Conservation (phyloP, 2,329 filamentous ascomycete genomes). For the Lojkania enalia region DNA sequence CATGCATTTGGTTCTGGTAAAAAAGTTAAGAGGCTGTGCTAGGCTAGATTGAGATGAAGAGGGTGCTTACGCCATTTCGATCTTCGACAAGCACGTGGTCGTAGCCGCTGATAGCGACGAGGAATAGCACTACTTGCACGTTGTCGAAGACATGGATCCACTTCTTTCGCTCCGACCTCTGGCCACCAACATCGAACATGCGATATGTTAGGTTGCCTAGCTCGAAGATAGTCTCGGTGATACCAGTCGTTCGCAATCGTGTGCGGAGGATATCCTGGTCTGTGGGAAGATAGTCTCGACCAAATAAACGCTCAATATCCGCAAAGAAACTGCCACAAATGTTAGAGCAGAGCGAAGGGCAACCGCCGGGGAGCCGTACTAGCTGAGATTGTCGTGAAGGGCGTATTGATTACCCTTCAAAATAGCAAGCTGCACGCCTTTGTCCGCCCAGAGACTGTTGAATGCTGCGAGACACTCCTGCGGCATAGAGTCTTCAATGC, state of each 20-base stretch:
- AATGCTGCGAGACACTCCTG: slow-evolving; percentile 78
- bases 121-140: slow-evolving; percentile 87
- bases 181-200: slow-evolving; percentile 95
- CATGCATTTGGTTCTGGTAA: slow-evolving; percentile 58
- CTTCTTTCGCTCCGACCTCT: slow-evolving; percentile 92
- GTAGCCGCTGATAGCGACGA: slow-evolving; percentile 94
- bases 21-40: slow-evolving; percentile 1
- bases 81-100: slow-evolving; percentile 96
- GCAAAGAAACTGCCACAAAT: slow-evolving; percentile 70
- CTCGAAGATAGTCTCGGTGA: slow-evolving; percentile 93
- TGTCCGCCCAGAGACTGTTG: slow-evolving; percentile 80
- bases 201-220: slow-evolving; percentile 89
- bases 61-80: slow-evolving; percentile 79
- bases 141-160: slow-evolving; percentile 98
- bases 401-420: slow-evolving; percentile 95
- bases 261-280: slow-evolving; percentile 95
- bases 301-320: slow-evolving; percentile 65
- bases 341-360: no score
- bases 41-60: neutral
- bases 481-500: slow-evolving; percentile 78
- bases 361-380: slow-evolving; percentile 66
- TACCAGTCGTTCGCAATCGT: slow-evolving; percentile 87
- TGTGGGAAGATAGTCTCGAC: slow-evolving; percentile 78
- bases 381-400: slow-evolving; percentile 90
- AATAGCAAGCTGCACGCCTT: slow-evolving; percentile 83